phyloP scores from a whole-genome alignment of 495 filamentous ascomycete genomes.

The Podospora appendiculata region DNA sequence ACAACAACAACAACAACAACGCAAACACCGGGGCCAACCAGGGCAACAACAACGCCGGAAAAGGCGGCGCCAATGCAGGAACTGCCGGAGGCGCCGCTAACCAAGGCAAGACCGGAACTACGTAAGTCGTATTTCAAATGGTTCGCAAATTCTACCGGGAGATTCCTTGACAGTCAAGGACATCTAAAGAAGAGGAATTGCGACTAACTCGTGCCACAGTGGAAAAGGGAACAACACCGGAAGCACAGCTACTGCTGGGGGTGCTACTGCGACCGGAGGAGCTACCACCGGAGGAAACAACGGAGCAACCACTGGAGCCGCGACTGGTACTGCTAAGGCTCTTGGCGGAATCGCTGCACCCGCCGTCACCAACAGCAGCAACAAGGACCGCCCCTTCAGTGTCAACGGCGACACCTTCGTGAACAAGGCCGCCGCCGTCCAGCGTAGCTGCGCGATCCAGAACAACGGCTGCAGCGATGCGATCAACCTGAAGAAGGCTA shows the following conservation, averaged over 20 bases:
- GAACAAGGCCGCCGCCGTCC: conserved; percentile 30
- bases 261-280: not conserved
- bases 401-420: conserved; percentile 47
- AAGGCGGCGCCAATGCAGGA: not conserved
- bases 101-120: not conserved
- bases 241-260: not conserved
- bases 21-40: conserved; percentile 8
- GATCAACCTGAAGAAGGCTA: conserved; percentile 27
- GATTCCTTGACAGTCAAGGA: too few species aligned
- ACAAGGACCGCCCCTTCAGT: conserved; percentile 36
- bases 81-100: not conserved
- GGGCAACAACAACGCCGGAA: conserved; percentile 5
- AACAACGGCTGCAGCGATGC: conserved; percentile 44
- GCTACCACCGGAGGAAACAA: not conserved
- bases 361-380: conserved; percentile 29
- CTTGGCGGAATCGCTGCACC: conserved; percentile 28
- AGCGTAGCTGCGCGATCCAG: conserved; percentile 39
- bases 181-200: too few species aligned
- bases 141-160: too few species aligned
- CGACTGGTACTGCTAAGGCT: conserved; percentile 5
- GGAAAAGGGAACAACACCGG: not conserved
- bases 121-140: too few species aligned
- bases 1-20: conserved; percentile 8
- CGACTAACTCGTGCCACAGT: too few species aligned
- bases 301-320: not conserved